phyloP scores from a whole-genome alignment of 192 early-diverging fungal genomes.

The Podila horticola region DNA sequence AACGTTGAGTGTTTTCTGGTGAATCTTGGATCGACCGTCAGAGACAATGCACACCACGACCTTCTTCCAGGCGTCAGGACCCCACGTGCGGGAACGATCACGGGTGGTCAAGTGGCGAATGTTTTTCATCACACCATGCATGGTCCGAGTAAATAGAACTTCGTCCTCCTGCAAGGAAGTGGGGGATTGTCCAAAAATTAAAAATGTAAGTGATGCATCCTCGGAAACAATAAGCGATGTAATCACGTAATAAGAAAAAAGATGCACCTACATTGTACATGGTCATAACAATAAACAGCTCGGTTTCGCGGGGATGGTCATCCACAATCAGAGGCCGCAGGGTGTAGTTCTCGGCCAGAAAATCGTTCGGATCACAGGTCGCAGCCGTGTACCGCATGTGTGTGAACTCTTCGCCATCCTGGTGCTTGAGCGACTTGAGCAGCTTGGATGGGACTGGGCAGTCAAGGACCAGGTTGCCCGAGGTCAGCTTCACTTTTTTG shows the following conservation, averaged over 20 bases:
- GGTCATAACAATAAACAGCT: slow-evolving; percentile 87
- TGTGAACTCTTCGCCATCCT: slow-evolving; percentile 84
- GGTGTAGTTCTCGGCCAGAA: slow-evolving; percentile 76
- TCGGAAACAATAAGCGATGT: background rate
- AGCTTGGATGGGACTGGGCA: slow-evolving; percentile 72
- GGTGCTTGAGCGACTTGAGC: slow-evolving; percentile 58
- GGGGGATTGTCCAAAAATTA: background rate
- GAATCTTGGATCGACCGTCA: slow-evolving; percentile 83
- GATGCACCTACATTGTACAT: slow-evolving; percentile 75
- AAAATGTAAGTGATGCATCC: background rate
- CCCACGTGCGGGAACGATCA: slow-evolving; percentile 78
- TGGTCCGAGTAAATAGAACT: slow-evolving; percentile 88
- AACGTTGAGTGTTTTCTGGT: slow-evolving; percentile 76
- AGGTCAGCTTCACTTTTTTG: slow-evolving; percentile 68
- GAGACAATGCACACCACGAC: slow-evolving; percentile 85
- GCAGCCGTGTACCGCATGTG: slow-evolving; percentile 95
- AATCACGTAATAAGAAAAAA: background rate
- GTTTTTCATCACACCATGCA: slow-evolving; percentile 89
- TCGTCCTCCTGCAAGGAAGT: slow-evolving; percentile 88
- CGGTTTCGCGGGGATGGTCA: slow-evolving; percentile 63
- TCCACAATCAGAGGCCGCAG: slow-evolving; percentile 70
- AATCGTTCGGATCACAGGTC: slow-evolving; percentile 89
- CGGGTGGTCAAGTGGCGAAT: slow-evolving; percentile 88
- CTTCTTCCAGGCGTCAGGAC: slow-evolving; percentile 86
- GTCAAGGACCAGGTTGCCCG: slow-evolving; percentile 80